Conservation (phyloP, 345 rosid genomes). For the Moricandia moricandioides region DNA sequence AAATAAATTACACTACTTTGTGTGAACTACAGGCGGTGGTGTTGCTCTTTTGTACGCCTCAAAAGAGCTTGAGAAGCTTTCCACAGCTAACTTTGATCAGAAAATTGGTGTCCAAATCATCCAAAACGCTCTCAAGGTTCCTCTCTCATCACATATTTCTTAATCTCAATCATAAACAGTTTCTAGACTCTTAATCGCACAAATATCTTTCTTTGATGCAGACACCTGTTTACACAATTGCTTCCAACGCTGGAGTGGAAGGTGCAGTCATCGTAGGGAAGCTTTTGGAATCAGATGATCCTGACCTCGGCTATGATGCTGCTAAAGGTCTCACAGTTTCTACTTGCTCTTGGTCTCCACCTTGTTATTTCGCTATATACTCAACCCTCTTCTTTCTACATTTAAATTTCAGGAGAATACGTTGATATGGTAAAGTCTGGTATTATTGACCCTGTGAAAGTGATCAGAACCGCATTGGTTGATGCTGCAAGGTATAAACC, state of each 20-base stretch:
- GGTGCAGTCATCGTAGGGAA: constrained; percentile 97
- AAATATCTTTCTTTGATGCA: constrained; percentile 34
- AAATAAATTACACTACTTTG: background rate
- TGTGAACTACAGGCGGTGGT: constrained; percentile 69
- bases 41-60: constrained; percentile 93
- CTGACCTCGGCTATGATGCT: constrained; percentile 93
- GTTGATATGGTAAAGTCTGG: constrained; percentile 95
- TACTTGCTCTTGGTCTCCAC: background rate
- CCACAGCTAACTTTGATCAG: constrained; percentile 95
- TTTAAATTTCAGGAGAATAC: constrained; percentile 59
- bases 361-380: background rate
- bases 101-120: constrained; percentile 95
- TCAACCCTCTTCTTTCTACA: background rate
- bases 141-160: background rate
- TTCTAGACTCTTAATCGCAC: background rate
- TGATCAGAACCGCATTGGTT: constrained; percentile 89
- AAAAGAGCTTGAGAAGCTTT: constrained; percentile 78
- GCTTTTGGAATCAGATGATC: constrained; percentile 80
- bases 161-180: background rate
- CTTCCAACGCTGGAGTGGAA: constrained; percentile 88
- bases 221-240: constrained; percentile 86
- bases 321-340: constrained; percentile 65
- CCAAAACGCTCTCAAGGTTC: constrained; percentile 94
- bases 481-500: constrained; percentile 85
- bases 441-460: constrained; percentile 90